Conservation (phyloP, 352 stramenopile genomes). For the Globisporangium cylindrosporum region DNA sequence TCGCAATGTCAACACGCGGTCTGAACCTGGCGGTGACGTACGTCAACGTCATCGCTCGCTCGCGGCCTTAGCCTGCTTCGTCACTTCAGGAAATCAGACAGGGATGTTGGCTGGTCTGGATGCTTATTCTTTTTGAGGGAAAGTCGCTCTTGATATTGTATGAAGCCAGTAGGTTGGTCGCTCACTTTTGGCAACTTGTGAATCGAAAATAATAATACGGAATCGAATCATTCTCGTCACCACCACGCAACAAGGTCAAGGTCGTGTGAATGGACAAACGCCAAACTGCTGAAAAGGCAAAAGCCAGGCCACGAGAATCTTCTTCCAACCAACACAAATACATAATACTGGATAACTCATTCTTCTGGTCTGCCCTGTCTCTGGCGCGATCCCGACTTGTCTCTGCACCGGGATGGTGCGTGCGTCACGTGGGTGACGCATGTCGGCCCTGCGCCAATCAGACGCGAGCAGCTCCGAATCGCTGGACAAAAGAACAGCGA, state of each 20-base stretch:
- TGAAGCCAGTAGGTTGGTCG: not conserved
- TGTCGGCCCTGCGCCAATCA: not conserved
- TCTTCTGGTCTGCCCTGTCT: not conserved
- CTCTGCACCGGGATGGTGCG: not conserved
- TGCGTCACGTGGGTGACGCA: not conserved
- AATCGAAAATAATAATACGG: not conserved
- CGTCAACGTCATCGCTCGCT: not conserved
- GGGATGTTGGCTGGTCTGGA: not conserved
- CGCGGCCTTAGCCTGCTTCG: not conserved
- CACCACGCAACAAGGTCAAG: not conserved
- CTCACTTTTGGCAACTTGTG: not conserved
- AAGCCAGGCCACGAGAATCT: constrained; percentile 6
- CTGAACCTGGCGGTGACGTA: not conserved
- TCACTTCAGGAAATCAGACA: not conserved
- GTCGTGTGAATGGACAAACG: not conserved
- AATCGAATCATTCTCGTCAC: not conserved
- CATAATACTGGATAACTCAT: constrained; percentile 8
- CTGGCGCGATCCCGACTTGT: not conserved
- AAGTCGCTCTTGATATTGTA: not conserved
- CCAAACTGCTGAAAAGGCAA: not conserved
- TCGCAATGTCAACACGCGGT: not conserved
- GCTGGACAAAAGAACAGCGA: not conserved
- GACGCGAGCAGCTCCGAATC: not conserved
- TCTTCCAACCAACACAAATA: too few species aligned
- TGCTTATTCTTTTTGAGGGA: not conserved